These are phyloP conservation scores for Sporothrix brunneoviolacea DNA, from an alignment of 2,329 filamentous ascomycete genomes.

Conservation along the genomic window DNA sequence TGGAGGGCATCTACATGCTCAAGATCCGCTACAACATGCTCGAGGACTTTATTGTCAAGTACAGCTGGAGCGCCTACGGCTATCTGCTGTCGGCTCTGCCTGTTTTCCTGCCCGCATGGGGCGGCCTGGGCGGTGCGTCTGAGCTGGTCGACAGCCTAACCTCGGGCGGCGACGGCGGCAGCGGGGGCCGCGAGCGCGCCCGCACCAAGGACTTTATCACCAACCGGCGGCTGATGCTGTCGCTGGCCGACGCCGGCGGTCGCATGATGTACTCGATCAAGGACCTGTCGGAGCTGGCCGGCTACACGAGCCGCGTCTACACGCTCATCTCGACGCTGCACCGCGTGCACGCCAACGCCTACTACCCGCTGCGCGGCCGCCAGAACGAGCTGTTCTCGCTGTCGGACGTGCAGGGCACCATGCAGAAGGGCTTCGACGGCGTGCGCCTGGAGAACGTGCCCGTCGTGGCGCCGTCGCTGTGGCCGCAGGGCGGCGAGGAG, in stretches of 20 bases:
- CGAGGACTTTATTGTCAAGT: conserved; percentile 96
- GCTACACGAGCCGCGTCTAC: conserved; percentile 93
- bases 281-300: conserved; percentile 89
- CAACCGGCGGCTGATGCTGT: conserved; percentile 97
- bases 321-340: conserved; percentile 92
- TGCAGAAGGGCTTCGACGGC: conserved; percentile 90
- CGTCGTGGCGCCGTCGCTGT: conserved; percentile 79
- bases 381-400: conserved; percentile 80
- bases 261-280: conserved; percentile 99
- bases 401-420: conserved; percentile 86
- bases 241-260: conserved; percentile 88
- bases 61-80: conserved; percentile 96
- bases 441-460: conserved; percentile 90
- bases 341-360: conserved; percentile 84
- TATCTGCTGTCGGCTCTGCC: conserved; percentile 90
- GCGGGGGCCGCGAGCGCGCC: conserved; percentile 61
- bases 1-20: conserved; percentile 96
- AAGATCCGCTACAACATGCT: conserved; percentile 99
- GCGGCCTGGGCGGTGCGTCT: conserved; percentile 67
- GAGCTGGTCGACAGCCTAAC: conserved; percentile 57
- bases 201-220: conserved; percentile 99
- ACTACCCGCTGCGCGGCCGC: conserved; percentile 56
- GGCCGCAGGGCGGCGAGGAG: conserved; percentile 86
- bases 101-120: conserved; percentile 91
- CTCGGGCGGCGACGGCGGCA: conserved; percentile 20